A percentile compares a stretch with the other conserved stretches of the same genome.
Evolutionary conservation across 2,329 filamentous ascomycete species (phyloP).

Genomic region (Dissoconium aciculare): DNA sequence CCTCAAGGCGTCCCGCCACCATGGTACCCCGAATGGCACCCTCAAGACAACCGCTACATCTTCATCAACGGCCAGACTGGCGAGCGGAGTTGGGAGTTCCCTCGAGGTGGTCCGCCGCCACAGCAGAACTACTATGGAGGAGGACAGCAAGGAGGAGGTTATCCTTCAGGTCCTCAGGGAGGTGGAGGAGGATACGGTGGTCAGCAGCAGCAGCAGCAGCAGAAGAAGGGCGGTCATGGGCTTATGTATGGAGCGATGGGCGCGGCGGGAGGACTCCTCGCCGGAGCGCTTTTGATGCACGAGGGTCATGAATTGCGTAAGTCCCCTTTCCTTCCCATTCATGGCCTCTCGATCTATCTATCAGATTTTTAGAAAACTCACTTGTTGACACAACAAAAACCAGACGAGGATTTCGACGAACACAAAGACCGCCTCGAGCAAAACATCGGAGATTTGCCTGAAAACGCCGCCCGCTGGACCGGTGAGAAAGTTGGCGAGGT

Average conservation of each 20-base stretch:
- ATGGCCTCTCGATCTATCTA: no score
- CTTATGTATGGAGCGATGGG: constrained; percentile 27
- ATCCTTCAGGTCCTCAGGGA: constrained; percentile 9
- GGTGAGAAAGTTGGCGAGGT: constrained; percentile 29
- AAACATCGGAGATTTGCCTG: constrained; percentile 28
- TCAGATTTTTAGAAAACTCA: no score
- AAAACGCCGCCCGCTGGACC: constrained; percentile 31
- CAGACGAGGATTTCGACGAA: constrained; percentile 5
- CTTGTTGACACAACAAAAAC: no score
- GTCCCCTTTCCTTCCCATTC: no score
- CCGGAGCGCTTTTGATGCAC: constrained; percentile 32
- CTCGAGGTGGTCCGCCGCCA: constrained; percentile 13
- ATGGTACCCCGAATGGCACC: constrained; percentile 33
- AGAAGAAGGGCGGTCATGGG: constrained; percentile 18
- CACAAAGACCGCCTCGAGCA: constrained; percentile 14
- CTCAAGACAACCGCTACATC: constrained; percentile 27
- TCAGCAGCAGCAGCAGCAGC: constrained; percentile 16
- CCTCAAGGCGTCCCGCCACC: constrained; percentile 27
- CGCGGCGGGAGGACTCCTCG: constrained; percentile 28
- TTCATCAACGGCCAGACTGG: constrained; percentile 35
- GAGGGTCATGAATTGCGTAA: constrained; percentile 28
- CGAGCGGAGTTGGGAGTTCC: constrained; percentile 28
- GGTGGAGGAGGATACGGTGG: constrained; percentile 8
- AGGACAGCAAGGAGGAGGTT: constrained; percentile 14
- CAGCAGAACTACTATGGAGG: constrained; percentile 10